Conservation (phyloP, 2,329 filamentous ascomycete species). For the Ophiostoma sp. region DNA sequence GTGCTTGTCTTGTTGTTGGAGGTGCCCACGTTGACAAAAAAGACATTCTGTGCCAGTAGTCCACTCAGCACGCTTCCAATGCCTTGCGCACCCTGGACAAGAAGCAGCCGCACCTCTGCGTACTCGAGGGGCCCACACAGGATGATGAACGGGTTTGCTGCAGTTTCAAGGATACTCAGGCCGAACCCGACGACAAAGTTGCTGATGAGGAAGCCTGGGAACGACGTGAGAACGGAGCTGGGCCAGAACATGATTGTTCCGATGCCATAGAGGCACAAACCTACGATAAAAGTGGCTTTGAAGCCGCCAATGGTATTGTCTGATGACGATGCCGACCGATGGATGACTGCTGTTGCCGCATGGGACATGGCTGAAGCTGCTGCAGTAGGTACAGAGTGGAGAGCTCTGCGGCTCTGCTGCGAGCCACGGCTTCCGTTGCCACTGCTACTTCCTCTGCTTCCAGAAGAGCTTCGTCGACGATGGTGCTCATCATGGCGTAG, state of each 20-base stretch:
- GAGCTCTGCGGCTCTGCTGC: background rate
- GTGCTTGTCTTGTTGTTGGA: constrained; percentile 31
- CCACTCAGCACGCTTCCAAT: constrained; percentile 67
- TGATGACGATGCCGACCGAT: constrained; percentile 25
- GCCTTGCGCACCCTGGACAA: constrained; percentile 73
- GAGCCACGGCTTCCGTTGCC: background rate
- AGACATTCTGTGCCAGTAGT: constrained; percentile 65
- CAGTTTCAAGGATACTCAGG: constrained; percentile 70
- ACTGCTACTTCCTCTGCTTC: background rate
- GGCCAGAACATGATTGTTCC: constrained; percentile 87
- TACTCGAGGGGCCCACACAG: constrained; percentile 69
- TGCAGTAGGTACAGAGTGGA: background rate
- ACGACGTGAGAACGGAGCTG: constrained; percentile 66
- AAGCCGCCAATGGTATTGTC: constrained; percentile 57
- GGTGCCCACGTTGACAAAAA: constrained; percentile 59
- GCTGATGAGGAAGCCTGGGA: constrained; percentile 69
- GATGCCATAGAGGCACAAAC: constrained; percentile 66
- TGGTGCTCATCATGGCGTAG: constrained; percentile 61
- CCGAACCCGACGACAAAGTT: constrained; percentile 72
- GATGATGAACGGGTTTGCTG: constrained; percentile 67
- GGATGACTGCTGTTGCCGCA: constrained; percentile 10
- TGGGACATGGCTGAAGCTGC: constrained; percentile 8
- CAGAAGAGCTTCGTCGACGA: constrained; percentile 36
- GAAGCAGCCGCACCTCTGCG: constrained; percentile 66
- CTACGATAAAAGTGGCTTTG: constrained; percentile 73